These are phyloP conservation scores for Galeopsis tetrahit DNA, from an alignment of 257 asterid genomes.

Conservation along the genomic window DNA sequence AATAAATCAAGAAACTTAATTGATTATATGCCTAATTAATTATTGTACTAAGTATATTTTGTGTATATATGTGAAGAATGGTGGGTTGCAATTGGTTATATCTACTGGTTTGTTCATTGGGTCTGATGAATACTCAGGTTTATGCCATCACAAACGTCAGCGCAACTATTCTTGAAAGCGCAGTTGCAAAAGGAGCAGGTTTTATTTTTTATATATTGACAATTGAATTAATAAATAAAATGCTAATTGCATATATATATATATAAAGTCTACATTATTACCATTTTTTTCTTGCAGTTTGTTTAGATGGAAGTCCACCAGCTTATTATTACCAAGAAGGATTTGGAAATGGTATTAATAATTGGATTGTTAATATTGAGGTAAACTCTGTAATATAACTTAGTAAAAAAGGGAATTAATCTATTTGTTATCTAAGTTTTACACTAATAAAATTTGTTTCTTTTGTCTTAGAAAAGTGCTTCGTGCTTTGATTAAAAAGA, in stretches of 20 bases:
- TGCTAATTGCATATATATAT: background rate
- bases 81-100: background rate
- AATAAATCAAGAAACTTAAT: background rate
- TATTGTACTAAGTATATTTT: background rate
- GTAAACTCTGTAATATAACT: background rate
- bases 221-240: background rate
- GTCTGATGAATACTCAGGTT: slow-evolving; percentile 12
- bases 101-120: slow-evolving; percentile 2
- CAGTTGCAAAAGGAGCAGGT: slow-evolving; percentile 33
- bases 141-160: background rate
- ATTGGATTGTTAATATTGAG: slow-evolving; percentile 35
- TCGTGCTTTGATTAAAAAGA: background rate
- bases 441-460: background rate
- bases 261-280: too few species aligned
- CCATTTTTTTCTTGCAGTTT: slow-evolving; percentile 24
- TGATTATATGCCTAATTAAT: background rate
- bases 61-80: background rate
- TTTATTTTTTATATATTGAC: background rate
- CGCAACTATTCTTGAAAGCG: slow-evolving; percentile 20
- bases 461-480: background rate
- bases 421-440: too few species aligned
- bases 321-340: slow-evolving; percentile 32
- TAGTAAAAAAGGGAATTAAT: too few species aligned
- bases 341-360: slow-evolving; percentile 22
- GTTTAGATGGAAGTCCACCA: slow-evolving; percentile 41